phyloP scores from a whole-genome alignment of 164 flowering plant species.

The Magnolia kwangsiensis region DNA sequence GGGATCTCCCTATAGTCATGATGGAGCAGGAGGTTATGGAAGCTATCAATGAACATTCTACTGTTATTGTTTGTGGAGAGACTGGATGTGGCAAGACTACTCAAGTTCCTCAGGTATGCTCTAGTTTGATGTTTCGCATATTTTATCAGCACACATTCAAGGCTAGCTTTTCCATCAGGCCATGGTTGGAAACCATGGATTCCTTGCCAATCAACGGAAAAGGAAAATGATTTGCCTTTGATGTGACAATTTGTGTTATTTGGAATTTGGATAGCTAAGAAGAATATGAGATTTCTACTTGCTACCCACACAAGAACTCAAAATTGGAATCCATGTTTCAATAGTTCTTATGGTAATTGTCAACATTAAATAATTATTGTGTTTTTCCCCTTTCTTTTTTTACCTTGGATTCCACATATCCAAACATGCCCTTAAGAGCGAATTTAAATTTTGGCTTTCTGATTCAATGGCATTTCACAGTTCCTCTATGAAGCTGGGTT shows the following conservation, averaged over 20 bases:
- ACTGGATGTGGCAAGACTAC: constrained; percentile 98
- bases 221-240: too few relatives aligned
- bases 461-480: constrained; percentile 38
- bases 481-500: constrained; percentile 96
- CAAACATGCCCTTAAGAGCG: background rate
- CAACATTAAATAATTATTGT: too few relatives aligned
- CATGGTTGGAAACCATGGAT: too few relatives aligned
- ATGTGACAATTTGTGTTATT: too few relatives aligned
- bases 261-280: too few relatives aligned
- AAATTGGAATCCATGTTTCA: too few relatives aligned
- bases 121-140: background rate
- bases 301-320: too few relatives aligned
- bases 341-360: too few relatives aligned
- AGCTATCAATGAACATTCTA: constrained; percentile 66
- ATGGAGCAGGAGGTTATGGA: constrained; percentile 99
- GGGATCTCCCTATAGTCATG: constrained; percentile 90
- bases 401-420: too few relatives aligned
- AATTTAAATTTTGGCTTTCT: background rate
- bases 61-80: constrained; percentile 84
- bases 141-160: background rate
- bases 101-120: constrained; percentile 84
- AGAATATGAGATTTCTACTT: too few relatives aligned
- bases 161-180: background rate
- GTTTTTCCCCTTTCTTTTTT: background rate
- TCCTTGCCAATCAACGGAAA: too few relatives aligned